A percentile compares a stretch with the other conserved stretches of the same genome.
phyloP scores from a whole-genome alignment of 2,329 filamentous ascomycete species.

The Colletotrichum godetiae region DNA sequence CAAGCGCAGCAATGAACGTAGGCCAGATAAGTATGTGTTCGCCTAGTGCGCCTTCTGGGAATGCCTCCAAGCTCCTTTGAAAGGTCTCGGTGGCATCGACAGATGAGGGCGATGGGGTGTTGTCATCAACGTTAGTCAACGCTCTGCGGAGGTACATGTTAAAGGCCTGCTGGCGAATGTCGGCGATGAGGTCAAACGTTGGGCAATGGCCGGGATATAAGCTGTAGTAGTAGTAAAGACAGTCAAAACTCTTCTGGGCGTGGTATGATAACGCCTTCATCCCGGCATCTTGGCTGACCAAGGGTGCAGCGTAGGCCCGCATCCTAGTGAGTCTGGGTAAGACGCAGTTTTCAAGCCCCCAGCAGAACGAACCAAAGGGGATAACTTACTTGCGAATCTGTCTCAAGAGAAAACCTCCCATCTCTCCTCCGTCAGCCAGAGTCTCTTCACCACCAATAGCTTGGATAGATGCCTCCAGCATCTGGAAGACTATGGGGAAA shows the following conservation, averaged over 20 bases:
- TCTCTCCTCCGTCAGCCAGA: not conserved
- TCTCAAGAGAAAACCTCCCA: constrained; percentile 3
- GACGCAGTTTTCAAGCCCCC: too few relatives aligned
- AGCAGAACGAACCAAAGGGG: not conserved
- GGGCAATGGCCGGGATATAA: constrained; percentile 11
- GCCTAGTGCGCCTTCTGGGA: constrained; percentile 11
- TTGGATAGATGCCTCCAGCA: constrained; percentile 42
- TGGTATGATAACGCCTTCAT: not conserved
- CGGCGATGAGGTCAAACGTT: constrained; percentile 9
- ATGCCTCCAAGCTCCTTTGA: not conserved
- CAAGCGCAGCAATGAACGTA: constrained; percentile 21
- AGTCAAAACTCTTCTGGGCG: constrained; percentile 21
- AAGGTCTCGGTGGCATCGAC: not conserved
- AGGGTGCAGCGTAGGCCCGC: constrained; percentile 22
- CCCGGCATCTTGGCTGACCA: constrained; percentile 5
- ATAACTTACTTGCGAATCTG: constrained; percentile 27
- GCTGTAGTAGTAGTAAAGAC: constrained; percentile 19
- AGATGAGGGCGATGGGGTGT: not conserved
- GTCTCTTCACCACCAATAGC: constrained; percentile 39
- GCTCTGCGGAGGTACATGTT: constrained; percentile 17
- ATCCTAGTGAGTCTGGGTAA: not conserved
- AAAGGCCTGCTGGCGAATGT: constrained; percentile 21
- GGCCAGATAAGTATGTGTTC: constrained; percentile 22
- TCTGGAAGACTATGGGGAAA: constrained; percentile 40
- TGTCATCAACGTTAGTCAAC: not conserved